Conservation (phyloP, 139 green algal genomes). For the Closterium sp. region DNA sequence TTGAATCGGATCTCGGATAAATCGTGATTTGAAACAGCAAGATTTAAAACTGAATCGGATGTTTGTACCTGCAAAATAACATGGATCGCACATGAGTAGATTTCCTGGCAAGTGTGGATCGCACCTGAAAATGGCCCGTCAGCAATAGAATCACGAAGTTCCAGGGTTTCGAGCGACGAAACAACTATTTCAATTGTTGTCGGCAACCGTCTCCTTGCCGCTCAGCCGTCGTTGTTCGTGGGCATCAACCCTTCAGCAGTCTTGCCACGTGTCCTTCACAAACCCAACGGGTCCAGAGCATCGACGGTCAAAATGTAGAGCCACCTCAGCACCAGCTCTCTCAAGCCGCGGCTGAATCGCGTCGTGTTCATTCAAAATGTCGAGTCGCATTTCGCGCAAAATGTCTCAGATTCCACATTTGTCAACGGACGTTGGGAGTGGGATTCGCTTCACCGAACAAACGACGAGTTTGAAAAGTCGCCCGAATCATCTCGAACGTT, state of each 20-base stretch:
- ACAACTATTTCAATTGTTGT: neutral
- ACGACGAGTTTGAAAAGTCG: neutral
- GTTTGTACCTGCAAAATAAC: too few relatives aligned
- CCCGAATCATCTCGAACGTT: neutral
- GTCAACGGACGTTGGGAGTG: neutral
- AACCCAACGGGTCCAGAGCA: neutral
- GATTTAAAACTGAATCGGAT: too few relatives aligned
- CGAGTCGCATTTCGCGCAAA: neutral
- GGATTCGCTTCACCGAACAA: neutral
- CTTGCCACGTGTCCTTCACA: neutral
- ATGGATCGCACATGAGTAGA: too few relatives aligned
- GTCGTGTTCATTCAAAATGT: neutral
- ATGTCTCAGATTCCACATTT: neutral
- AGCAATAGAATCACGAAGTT: neutral
- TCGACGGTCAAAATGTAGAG: neutral
- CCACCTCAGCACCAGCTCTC: neutral
- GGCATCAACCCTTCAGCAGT: neutral
- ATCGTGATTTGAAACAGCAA: too few relatives aligned
- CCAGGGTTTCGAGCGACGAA: too few relatives aligned
- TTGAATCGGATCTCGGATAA: too few relatives aligned
- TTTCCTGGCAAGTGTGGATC: too few relatives aligned
- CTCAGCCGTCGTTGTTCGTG: neutral
- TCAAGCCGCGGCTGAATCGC: neutral
- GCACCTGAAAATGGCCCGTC: too few relatives aligned
- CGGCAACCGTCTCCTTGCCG: neutral